These are phyloP conservation scores for Laburnicola sp. DNA, from an alignment of 2,329 filamentous ascomycete genomes.

Conservation along the genomic window DNA sequence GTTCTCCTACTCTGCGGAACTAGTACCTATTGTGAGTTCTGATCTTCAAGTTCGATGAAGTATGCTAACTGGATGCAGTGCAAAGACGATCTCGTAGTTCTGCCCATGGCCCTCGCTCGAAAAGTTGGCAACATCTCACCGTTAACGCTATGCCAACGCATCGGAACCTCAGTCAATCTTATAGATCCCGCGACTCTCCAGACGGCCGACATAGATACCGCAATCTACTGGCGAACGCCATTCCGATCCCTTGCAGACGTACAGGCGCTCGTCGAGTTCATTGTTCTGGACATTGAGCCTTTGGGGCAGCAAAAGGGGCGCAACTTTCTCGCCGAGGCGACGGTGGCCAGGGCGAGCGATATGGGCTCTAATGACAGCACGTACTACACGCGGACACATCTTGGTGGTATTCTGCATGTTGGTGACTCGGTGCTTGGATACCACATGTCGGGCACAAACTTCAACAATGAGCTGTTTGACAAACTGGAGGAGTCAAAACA, in stretches of 20 bases:
- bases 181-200: conserved; percentile 90
- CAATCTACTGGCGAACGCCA: conserved; percentile 87
- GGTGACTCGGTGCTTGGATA: conserved; percentile 97
- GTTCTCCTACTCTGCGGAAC: conserved; percentile 84
- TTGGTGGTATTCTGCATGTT: conserved; percentile 80
- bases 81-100: conserved; percentile 93
- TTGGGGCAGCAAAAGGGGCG: conserved; percentile 75
- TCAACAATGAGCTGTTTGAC: conserved; percentile 86
- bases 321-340: conserved; percentile 83
- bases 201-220: conserved; percentile 78
- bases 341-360: conserved; percentile 83
- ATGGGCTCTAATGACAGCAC: conserved; percentile 83
- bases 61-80: conserved; percentile 52
- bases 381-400: conserved; percentile 88
- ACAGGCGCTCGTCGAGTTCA: conserved; percentile 84
- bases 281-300: conserved; percentile 91
- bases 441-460: conserved; percentile 83
- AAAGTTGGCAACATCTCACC: conserved; percentile 86
- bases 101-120: conserved; percentile 87
- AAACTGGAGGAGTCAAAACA: conserved; percentile 81
- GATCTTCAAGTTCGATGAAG: not conserved
- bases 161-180: conserved; percentile 87
- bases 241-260: conserved; percentile 84
- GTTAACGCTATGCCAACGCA: conserved; percentile 79
- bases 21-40: conserved; percentile 72